Base-by-base conservation (phyloP, 805 yeast genomes). In the Priceomyces carsonii region DNA sequence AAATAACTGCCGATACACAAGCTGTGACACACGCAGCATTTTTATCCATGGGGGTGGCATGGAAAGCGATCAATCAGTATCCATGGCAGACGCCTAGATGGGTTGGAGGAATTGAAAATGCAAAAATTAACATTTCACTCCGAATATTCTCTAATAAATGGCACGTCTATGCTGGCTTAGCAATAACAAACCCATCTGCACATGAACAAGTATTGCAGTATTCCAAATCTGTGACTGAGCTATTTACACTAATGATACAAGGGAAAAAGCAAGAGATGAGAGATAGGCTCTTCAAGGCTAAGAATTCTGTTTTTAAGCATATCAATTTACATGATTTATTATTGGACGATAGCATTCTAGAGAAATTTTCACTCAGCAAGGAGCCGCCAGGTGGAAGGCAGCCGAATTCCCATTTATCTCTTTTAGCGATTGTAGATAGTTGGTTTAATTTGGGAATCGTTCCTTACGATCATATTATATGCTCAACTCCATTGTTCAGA, bases 11-110 rank as follows among this genome's bases (percentile, higher is more conserved):
- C 0, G 99, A 93, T 57, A 93, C 98, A 2, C 99, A 93, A 59
- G 98, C 98, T 0, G 96, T 91, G 12, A 93, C 99, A 0, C 99
- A 93, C 57, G 97, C 97, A 8, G 98, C 97, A 0, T 93, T 93
- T 53, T 67, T 93, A 40, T 82, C 95, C 38, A 93, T 93, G 99
- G 99, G 99, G 4, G 79, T 81, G 6, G 98, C 98, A 5, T 93
- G 99, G 99, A 83, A 77, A 47, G 76, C 80, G 30, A 70, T 75
- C 43, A 75, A 82, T 51, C 82, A 85, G 55, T 93, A 88, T 55
- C 99, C 99, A 0, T 93, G 99, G 99, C 82, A 80, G 44, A 73
- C 80, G 3, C 76, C 82, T 1, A 78, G 82, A 53, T 89, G 96
- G 91, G 65, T 79, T 17, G 98, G 98, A 9, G 98, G 99, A 2